Evolutionary conservation across 2,329 filamentous ascomycete species (phyloP).

Genomic region (Fusarium dlaminii): DNA sequence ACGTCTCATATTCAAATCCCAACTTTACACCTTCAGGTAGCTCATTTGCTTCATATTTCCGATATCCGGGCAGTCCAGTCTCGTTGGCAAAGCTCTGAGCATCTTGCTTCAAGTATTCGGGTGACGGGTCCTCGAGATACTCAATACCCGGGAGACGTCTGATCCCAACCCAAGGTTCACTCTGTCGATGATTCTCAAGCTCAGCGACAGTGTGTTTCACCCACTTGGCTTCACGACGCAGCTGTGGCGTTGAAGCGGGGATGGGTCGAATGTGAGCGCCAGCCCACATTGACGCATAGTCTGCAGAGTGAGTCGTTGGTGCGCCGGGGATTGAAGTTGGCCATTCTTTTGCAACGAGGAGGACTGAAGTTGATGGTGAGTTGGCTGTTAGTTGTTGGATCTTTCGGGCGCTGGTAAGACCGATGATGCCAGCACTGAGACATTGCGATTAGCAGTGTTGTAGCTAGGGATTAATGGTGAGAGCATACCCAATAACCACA

Average conservation of each 20-base stretch:
- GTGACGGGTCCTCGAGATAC: constrained; percentile 58
- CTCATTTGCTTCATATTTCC: constrained; percentile 46
- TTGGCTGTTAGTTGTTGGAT: constrained; percentile 48
- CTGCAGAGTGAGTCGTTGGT: constrained; percentile 41
- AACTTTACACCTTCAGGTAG: constrained; percentile 55
- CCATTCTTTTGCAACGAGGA: constrained; percentile 49
- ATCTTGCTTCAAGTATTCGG: constrained; percentile 50
- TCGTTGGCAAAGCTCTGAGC: constrained; percentile 40
- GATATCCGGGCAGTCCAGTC: constrained; percentile 43
- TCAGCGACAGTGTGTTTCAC: constrained; percentile 42
- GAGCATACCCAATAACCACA: constrained; percentile 43
- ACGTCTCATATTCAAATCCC: constrained; percentile 63
- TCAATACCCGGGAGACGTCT: constrained; percentile 61
- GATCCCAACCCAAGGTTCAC: constrained; percentile 53
- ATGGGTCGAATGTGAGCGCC: constrained; percentile 66
- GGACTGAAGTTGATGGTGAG: constrained; percentile 15
- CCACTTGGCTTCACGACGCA: constrained; percentile 47
- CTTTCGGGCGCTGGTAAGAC: constrained; percentile 59
- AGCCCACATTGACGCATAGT: constrained; percentile 67
- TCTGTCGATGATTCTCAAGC: constrained; percentile 34
- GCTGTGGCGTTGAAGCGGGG: constrained; percentile 48
- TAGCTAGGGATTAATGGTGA: rapidly evolving
- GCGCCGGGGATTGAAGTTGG: constrained; percentile 47
- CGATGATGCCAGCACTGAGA: constrained; percentile 62
- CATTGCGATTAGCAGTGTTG: background rate